Conservation (phyloP, 768 basidiomycete genomes). For the Holtermannia corniformis region DNA sequence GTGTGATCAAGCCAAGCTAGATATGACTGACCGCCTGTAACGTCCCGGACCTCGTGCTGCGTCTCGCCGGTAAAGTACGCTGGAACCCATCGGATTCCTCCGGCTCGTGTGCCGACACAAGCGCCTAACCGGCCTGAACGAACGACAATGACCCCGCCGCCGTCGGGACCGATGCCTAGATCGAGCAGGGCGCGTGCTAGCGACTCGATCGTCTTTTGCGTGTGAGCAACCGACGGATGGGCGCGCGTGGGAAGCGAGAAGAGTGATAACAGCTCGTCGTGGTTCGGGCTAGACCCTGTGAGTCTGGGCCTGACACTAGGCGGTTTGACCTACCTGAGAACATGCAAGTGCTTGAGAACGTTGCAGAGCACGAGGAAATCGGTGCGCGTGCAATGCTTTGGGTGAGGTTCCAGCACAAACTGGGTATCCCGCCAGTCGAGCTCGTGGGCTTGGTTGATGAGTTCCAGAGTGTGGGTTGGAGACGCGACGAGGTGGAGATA, state of each 20-base stretch:
- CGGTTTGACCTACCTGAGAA: neutral
- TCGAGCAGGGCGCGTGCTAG: slow-evolving; percentile 19
- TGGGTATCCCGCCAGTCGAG: neutral
- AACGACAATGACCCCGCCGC: slow-evolving; percentile 20
- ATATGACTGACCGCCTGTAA: slow-evolving; percentile 28
- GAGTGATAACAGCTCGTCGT: slow-evolving; percentile 31
- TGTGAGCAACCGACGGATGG: slow-evolving; percentile 8
- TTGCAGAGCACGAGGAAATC: neutral
- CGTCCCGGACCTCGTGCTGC: slow-evolving; percentile 17
- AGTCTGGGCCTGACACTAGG: neutral
- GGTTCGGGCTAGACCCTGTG: slow-evolving; percentile 25
- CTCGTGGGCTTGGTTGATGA: neutral
- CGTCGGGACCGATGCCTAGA: slow-evolving; percentile 20
- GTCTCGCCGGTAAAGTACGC: slow-evolving; percentile 19
- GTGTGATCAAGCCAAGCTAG: neutral
- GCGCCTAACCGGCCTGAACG: slow-evolving; percentile 24
- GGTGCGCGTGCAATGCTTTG: neutral
- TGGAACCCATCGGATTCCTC: slow-evolving; percentile 28
- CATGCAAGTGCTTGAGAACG: neutral
- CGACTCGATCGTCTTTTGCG: slow-evolving; percentile 13
- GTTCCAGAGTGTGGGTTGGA: neutral
- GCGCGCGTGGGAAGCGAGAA: slow-evolving; percentile 7
- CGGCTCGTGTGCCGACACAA: slow-evolving; percentile 18
- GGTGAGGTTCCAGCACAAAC: neutral
- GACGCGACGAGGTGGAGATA: neutral